phyloP scores from a whole-genome alignment of 495 filamentous ascomycete species.

The Friedmanniomyces endolithicus region DNA sequence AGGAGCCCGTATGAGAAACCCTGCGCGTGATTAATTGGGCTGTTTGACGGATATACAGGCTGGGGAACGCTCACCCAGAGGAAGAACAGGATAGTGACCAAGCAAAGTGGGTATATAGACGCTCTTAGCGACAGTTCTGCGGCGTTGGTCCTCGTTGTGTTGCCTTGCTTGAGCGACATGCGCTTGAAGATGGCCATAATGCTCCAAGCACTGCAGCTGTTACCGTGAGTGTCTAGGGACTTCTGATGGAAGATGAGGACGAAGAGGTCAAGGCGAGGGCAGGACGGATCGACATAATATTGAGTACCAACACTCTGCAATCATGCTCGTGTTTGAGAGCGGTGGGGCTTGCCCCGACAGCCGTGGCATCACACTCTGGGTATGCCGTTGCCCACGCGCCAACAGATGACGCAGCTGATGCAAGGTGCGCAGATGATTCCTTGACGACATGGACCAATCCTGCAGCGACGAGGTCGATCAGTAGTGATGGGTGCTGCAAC shows the following conservation, averaged over 20 bases:
- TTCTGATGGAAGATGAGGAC: not conserved
- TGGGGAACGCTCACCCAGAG: conserved; percentile 25
- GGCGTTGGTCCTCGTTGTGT: conserved; percentile 11
- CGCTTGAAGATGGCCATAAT: conserved; percentile 13
- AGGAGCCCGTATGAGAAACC: conserved; percentile 33
- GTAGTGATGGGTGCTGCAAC: not conserved
- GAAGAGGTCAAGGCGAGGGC: not conserved
- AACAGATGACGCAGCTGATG: not conserved
- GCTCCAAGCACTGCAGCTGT: not conserved
- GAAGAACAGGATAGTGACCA: conserved; percentile 34
- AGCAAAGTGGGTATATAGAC: conserved; percentile 28
- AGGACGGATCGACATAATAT: not conserved
- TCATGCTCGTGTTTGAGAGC: not conserved
- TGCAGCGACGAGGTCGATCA: not conserved
- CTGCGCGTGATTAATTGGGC: conserved; percentile 27
- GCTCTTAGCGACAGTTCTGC: conserved; percentile 18
- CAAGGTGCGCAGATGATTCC: not conserved
- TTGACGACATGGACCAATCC: not conserved
- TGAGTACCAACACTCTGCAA: not conserved
- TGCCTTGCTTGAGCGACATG: conserved; percentile 16
- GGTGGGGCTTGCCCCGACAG: not conserved
- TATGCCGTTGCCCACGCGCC: not conserved
- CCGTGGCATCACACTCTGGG: not conserved
- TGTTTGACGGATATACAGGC: conserved; percentile 17
- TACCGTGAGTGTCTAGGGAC: not conserved